Evolutionary conservation across 2,329 filamentous ascomycete genomes (phyloP), one percentile per base, ranked within the genome.

Genomic region (Cylindrodendrum hubeiense): DNA sequence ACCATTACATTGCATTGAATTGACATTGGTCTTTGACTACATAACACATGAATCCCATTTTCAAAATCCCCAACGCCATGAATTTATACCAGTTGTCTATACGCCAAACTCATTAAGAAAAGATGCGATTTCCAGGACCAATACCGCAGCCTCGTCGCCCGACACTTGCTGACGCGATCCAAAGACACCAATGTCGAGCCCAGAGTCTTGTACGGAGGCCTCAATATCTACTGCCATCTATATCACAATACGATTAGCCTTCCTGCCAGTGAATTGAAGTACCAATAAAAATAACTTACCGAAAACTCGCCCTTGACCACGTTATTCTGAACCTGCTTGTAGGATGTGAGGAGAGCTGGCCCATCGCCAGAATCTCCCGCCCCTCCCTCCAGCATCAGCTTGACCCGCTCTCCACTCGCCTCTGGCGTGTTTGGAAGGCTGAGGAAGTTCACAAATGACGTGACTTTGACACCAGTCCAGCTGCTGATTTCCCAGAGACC

Each of bases 391-490:
- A 63, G 15, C 5, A 70, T 15, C 12, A 71, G 24, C 22, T 33
- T 62, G 19, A 73, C 60, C 4, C 19, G 53, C 15, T 47, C 44
- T 12, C 24, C 37, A 19, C 39, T 17, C 3, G 44, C 24, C 9
- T 46, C 44, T 10, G 28, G 30, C 15, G 59, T 43, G 8, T 67
- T 62, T 0, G 86, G 86, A 5, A 89, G 77, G 55, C 84, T 89
- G 19, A 97, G 78, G 69, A 97, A 96, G 76, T 98, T 98, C 72
- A 97, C 89, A 79, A 93, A 95, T 0, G 87, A 89, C 70, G 92
- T 87, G 1, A 97, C 78, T 58, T 79, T 82, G 2, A 94, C 79
- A 0, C 91, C 91, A 0, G 93, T 95, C 94, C 94, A 97, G 17
- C 84, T 78, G 21, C 84, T 79, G 39, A 97, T 90, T 76, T 97